Conservation (phyloP, 1,284 basidiomycete species). For the Cutaneotrichosporon sp. region DNA sequence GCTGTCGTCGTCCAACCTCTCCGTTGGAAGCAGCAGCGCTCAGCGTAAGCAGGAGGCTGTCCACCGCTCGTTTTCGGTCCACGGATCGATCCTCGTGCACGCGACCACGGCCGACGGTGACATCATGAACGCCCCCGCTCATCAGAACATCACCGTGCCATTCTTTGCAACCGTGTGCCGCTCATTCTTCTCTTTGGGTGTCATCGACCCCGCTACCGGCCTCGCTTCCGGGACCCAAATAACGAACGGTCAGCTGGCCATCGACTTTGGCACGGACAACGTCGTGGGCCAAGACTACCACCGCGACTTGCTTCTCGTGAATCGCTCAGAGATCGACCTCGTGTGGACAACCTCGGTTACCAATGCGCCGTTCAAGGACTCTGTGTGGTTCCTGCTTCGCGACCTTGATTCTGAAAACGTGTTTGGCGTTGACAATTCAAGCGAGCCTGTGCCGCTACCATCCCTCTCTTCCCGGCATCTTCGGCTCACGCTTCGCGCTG, state of each 20-base stretch:
- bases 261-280: conserved; percentile 49
- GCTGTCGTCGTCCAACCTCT: conserved; percentile 13
- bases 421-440: conserved; percentile 46
- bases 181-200: conserved; percentile 45
- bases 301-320: conserved; percentile 48
- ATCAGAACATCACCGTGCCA: conserved; percentile 39
- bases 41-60: conserved; percentile 37
- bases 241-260: conserved; percentile 36
- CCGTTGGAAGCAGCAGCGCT: conserved; percentile 13
- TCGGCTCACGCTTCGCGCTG: conserved; percentile 39
- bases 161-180: conserved; percentile 50
- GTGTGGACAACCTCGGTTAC: conserved; percentile 47
- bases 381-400: conserved; percentile 48
- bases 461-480: conserved; percentile 48
- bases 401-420: conserved; percentile 52
- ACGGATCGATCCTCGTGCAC: conserved; percentile 45
- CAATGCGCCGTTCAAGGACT: conserved; percentile 41
- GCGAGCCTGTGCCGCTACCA: conserved; percentile 45
- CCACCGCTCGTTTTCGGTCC: conserved; percentile 46
- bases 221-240: conserved; percentile 38
- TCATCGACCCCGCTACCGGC: conserved; percentile 43
- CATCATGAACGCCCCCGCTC: conserved; percentile 8
- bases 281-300: conserved; percentile 43
- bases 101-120: conserved; percentile 26
- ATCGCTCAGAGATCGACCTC: conserved; percentile 49